phyloP scores from a whole-genome alignment of 106 monocot species.

The Ottelia alismoides region DNA sequence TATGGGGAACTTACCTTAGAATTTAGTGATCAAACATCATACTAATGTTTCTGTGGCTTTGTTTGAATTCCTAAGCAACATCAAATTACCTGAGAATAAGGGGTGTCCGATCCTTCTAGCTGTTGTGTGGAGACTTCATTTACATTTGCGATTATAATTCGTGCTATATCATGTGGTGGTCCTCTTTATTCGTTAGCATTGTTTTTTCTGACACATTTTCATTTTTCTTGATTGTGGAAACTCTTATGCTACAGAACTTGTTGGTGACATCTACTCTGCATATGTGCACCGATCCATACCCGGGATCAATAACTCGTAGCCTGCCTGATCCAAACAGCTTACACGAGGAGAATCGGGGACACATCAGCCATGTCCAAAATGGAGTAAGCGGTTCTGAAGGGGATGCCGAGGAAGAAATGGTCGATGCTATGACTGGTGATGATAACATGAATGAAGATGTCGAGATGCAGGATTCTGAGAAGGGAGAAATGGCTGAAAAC shows the following conservation, averaged over 20 bases:
- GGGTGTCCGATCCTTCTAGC: too few species aligned
- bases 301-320: slow-evolving; percentile 11
- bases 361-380: slow-evolving; percentile 15
- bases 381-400: slow-evolving; percentile 19
- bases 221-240: too few species aligned
- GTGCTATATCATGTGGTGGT: too few species aligned
- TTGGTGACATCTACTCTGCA: slow-evolving; percentile 75
- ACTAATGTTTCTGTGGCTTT: too few species aligned
- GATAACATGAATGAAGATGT: slow-evolving; percentile 15
- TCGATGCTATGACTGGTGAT: slow-evolving; percentile 46
- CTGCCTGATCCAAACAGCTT: slow-evolving; percentile 2
- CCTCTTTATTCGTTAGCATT: too few species aligned
- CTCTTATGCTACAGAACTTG: slow-evolving; percentile 80
- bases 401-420: slow-evolving; percentile 79
- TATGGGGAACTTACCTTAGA: too few species aligned
- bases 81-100: too few species aligned
- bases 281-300: slow-evolving; percentile 53
- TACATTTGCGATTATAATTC: too few species aligned
- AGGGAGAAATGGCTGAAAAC: slow-evolving; percentile 1
- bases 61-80: too few species aligned
- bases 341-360: slow-evolving; percentile 4
- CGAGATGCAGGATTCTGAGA: slow-evolving; percentile 48
- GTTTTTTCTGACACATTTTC: too few species aligned
- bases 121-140: too few species aligned
- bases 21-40: too few species aligned